These are phyloP conservation scores for Trichoderma harzianum DNA, from an alignment of 2,329 filamentous ascomycete genomes.

Conservation along the genomic window DNA sequence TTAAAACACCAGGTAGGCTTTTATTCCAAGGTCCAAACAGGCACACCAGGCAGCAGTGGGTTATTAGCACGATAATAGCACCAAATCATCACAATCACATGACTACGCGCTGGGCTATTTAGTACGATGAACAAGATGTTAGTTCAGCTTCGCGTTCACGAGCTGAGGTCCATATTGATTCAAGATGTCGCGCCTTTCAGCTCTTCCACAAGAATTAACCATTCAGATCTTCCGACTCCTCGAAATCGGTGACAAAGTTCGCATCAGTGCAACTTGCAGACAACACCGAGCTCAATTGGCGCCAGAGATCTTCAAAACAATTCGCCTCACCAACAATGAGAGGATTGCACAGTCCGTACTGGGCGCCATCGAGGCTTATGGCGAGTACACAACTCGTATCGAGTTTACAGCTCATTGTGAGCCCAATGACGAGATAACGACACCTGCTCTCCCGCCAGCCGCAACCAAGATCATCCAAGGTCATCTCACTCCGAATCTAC, in stretches of 20 bases:
- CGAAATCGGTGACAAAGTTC: background rate
- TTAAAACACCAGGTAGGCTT: background rate
- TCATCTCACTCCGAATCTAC: background rate
- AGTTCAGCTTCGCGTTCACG: background rate
- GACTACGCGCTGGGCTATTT: background rate
- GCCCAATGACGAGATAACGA: background rate
- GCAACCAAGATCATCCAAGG: background rate
- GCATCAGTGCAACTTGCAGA: background rate
- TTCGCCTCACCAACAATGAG: background rate
- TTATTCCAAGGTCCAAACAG: background rate
- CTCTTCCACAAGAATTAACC: background rate
- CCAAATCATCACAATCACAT: background rate
- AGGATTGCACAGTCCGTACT: background rate
- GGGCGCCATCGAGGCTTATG: background rate
- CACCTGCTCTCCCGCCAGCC: background rate
- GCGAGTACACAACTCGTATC: background rate
- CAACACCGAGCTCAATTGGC: background rate
- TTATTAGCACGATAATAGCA: background rate
- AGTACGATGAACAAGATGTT: background rate
- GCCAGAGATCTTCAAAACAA: background rate
- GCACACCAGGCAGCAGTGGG: background rate
- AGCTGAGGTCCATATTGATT: background rate
- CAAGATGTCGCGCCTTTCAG: background rate
- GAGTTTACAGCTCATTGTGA: background rate
- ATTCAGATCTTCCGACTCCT: background rate